These are phyloP conservation scores for Tinospora cordifolia DNA, from an alignment of 164 flowering plant genomes.

Conservation along the genomic window DNA sequence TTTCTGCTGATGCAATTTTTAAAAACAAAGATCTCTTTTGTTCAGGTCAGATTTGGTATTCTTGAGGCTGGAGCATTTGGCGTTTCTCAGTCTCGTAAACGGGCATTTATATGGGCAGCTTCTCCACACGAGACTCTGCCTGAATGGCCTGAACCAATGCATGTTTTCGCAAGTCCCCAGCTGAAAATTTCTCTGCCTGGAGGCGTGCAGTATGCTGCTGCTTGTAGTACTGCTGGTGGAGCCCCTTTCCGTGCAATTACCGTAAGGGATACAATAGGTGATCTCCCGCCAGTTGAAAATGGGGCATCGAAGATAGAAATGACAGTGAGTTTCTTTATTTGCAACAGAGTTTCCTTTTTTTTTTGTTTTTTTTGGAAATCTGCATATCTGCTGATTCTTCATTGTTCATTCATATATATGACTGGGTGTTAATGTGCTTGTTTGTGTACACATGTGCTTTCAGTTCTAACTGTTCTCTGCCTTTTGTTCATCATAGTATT, in stretches of 20 bases:
- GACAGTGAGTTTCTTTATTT: constrained; percentile 32
- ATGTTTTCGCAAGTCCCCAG: constrained; percentile 79
- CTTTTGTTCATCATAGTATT: constrained; percentile 41
- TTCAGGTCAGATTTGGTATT: constrained; percentile 87
- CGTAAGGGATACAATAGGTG: constrained; percentile 86
- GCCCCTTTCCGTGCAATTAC: constrained; percentile 89
- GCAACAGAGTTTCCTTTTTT: neutral
- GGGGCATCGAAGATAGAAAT: constrained; percentile 51
- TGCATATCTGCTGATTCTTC: neutral
- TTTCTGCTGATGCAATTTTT: neutral
- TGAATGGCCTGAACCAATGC: constrained; percentile 99
- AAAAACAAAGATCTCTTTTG: neutral
- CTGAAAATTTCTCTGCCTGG: constrained; percentile 53
- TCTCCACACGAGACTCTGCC: constrained; percentile 78
- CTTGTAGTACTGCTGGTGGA: constrained; percentile 68
- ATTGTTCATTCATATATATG: neutral
- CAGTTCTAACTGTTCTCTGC: neutral
- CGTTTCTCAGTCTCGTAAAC: constrained; percentile 84
- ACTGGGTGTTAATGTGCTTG: too few species aligned
- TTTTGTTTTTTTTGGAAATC: neutral
- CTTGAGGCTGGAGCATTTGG: constrained; percentile 94
- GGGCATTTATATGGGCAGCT: constrained; percentile 98
- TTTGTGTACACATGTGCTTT: neutral
- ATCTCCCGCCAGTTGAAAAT: constrained; percentile 76
- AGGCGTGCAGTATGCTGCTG: constrained; percentile 69